Evolutionary conservation across 1,284 basidiomycete genomes (phyloP), one percentile per base, ranked within the genome.

Genomic region (Cerrena zonata): DNA sequence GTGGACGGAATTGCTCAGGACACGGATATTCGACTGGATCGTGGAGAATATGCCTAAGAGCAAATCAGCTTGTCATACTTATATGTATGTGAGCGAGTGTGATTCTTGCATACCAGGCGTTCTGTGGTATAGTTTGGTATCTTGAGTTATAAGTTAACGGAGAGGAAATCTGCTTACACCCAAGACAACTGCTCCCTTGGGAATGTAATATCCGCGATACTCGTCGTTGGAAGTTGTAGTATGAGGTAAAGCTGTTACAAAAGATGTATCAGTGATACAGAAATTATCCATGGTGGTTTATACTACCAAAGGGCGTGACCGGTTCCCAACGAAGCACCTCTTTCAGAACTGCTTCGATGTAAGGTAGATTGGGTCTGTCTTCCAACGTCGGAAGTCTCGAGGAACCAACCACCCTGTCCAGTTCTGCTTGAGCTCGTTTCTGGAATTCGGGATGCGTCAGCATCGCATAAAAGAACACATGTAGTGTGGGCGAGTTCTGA

Each of bases 261-360:
- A 49, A 26, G 11, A 7, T 10, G 18, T 10, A 12, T n/a, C 23
- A 22, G 18, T n/a, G 26, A 44, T n/a, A n/a, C n/a, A n/a, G n/a
- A 13, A 38, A 11, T 5, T 30, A 13, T 22, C 22, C 18, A 7
- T 47, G 22, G 13, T 5, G 22, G 5, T 13, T 5, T 10, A 27
- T 22, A 5, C 5, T 22, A 48, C 52, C 43, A 21, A 55, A 19
- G 11, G 58, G 56, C 2, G 45, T 39, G 12, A 57, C 47, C 10
- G 56, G 53, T 25, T 40, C 23, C 66, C 65, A 69, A n/a, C 67
- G 53, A 25, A 68, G 39, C 2, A 63, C 54, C 51, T 71, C 69
- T 42, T 65, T 58, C 5, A 68, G 54, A 11, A 65, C 37, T 0
- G 61, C 63, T 15, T 59, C 45, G 7, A 68, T 52, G 50, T 65